phyloP scores from a whole-genome alignment of 805 yeast species.

The Wickerhamiella brachini region DNA sequence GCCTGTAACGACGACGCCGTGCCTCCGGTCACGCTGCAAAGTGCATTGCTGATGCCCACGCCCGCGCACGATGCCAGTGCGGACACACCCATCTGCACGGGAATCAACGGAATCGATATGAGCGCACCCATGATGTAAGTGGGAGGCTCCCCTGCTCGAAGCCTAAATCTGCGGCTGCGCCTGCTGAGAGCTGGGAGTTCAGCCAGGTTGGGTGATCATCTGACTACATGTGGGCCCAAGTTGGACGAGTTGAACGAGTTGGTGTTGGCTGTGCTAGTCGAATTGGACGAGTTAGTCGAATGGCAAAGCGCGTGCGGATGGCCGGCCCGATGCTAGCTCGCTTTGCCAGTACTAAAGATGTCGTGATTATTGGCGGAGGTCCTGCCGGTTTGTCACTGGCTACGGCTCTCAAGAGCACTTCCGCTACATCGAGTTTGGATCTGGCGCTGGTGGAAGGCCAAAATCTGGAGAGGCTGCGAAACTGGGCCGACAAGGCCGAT shows the following conservation, averaged over 20 bases:
- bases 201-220: too few species aligned
- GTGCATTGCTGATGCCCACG: slow-evolving; percentile 61
- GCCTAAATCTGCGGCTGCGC: too few species aligned
- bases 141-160: too few species aligned
- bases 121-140: slow-evolving; percentile 26
- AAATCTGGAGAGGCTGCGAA: slow-evolving; percentile 37
- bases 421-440: slow-evolving; percentile 41
- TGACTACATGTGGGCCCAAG: background rate
- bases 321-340: background rate
- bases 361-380: slow-evolving; percentile 90
- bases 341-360: slow-evolving; percentile 30
- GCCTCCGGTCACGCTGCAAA: slow-evolving; percentile 38
- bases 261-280: too few species aligned
- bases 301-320: too few species aligned
- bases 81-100: slow-evolving; percentile 49
- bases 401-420: slow-evolving; percentile 58
- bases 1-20: slow-evolving; percentile 70
- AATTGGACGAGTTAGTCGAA: too few species aligned
- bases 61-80: slow-evolving; percentile 65
- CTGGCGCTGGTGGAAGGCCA: slow-evolving; percentile 66
- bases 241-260: too few species aligned
- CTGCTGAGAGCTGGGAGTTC: too few species aligned
- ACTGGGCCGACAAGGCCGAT: slow-evolving; percentile 30
- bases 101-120: slow-evolving; percentile 34
- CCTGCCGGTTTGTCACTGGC: slow-evolving; percentile 90